Evolutionary conservation across 2,329 filamentous ascomycete genomes (phyloP), one percentile per base, ranked within the genome.

Genomic region (Scopulariopsis brevicaulis): DNA sequence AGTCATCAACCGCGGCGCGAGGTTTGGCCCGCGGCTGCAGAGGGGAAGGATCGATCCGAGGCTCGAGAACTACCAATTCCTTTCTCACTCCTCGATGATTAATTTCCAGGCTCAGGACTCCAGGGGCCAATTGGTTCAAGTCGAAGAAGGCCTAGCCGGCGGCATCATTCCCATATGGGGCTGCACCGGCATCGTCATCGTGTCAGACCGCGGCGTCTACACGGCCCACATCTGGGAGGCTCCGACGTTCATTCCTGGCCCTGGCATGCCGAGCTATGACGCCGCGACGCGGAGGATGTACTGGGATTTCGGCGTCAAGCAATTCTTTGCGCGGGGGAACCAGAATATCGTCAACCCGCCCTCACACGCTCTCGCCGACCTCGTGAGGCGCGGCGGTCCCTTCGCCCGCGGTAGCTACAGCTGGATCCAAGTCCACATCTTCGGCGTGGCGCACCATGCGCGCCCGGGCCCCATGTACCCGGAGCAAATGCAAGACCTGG

Each of bases 161-260:
- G 56, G 56, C 12, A 37, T 54, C 20, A 43, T 35, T 4, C 56
- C 56, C 25, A 40, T 58, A 32, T 58, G 34, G 32, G 56, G 56
- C 34, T 58, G 56, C 24, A 58, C 50, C 8, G 48, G 24, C 18
- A 34, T 58, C 24, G n/a, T 58, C 32, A 34, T 58, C 32, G 56
- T 32, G 2, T 35, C 48, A 3, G 37, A 58, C 34, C 25, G 22
- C 5, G 56, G 56, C 14, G 51, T 53, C 4, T 58, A 58, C 25
- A 54, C 35, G 7, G 56, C 56, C 22, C 56, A 54, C 34, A 28
- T 58, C 14, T 58, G 56, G 56, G 56, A 58, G 20, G 34, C 52
- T 3, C 56, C 56, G 3, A 53, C 56, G 14, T 58, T 58, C 50
- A 28, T 35, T 15, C 8, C 28, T 32, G 48, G 4, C 8, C 20